Base-by-base conservation (phyloP, 108 stramenopile species). In the Nitzschia palea region DNA sequence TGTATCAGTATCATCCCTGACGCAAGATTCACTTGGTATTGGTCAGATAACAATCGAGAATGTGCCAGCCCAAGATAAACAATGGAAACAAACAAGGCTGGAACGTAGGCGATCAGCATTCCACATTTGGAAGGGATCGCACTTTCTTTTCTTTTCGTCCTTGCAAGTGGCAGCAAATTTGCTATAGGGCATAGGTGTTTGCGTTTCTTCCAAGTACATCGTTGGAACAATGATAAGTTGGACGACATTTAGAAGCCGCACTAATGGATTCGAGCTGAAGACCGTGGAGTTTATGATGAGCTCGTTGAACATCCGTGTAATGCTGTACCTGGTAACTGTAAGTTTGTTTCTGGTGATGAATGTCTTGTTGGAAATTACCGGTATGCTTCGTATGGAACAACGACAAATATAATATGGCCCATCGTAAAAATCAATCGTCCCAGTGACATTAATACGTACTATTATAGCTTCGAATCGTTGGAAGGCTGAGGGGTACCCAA, bases 21-120 rank as follows among this genome's bases (percentile, higher is more conserved):
- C 20, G 77, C 78, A 23, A 71, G 30, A 45, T 51, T 34, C 8
- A 48, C 18, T 20, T 48, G 15, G 18, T 18, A 48, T 48, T 48
- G 47, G n/a, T n/a, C n/a, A 18, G 47, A n/a, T 48, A 18, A 4
- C 25, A 51, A 14, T 4, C 6, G 2, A 40, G 4, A 8, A 17
- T 30, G 8, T 31, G n/a, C 10, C 26, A 10, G 44, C 72, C 14
- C 53, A 30, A 44, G 17, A 31, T 55, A 37, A 0, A 36, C 36
- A 18, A 62, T 57, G 55, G 40, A 22, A 20, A 62, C 54, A 17
- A 82, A 52, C 3, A 75, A 32, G 4, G 84, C 76, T 3, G 86
- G 83, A 47, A 79, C 60, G 45, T 87, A 87, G 50, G 84, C 84
- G 29, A 84, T 50, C 42, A 84, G 43, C 86, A 87, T 87, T 29